phyloP scores from a whole-genome alignment of 805 yeast species.

The Blastobotrys mokoenaii region DNA sequence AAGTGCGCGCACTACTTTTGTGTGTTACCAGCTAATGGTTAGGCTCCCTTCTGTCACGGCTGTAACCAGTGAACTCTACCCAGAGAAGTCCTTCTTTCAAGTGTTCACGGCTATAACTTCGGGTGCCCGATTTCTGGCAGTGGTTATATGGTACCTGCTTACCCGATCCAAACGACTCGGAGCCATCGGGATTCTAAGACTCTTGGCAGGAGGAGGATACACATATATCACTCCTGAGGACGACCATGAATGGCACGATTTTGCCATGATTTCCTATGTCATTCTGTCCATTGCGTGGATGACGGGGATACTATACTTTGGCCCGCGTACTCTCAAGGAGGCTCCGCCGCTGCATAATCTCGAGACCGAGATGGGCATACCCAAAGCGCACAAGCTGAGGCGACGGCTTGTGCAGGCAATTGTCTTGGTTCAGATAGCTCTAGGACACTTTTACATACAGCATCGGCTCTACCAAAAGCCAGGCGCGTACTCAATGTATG shows the following conservation, averaged over 20 bases:
- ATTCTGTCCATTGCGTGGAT: conserved; percentile 14
- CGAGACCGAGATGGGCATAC: conserved; percentile 20
- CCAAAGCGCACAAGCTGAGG: conserved; percentile 36
- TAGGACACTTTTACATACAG: conserved; percentile 68
- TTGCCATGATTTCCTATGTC: conserved; percentile 11
- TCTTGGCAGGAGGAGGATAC: conserved; percentile 80
- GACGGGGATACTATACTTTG: conserved; percentile 1
- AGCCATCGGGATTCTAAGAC: conserved; percentile 53
- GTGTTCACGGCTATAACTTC: conserved; percentile 71
- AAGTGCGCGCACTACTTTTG: background rate
- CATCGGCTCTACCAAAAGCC: conserved; percentile 66
- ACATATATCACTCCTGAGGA: conserved; percentile 65
- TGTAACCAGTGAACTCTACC: background rate
- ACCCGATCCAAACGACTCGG: conserved; percentile 1
- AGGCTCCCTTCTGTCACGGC: conserved; percentile 2
- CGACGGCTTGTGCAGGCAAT: conserved; percentile 43
- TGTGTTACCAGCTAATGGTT: background rate
- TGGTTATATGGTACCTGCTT: conserved; percentile 28
- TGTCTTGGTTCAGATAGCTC: conserved; percentile 55
- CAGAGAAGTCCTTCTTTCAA: conserved; percentile 72
- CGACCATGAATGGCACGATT: conserved; percentile 14
- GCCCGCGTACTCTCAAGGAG: background rate
- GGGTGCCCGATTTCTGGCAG: conserved; percentile 65
- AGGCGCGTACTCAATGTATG: conserved; percentile 77
- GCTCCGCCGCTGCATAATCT: too few relatives aligned